These are phyloP conservation scores for Monilinia vaccinii-corymbosi DNA, from an alignment of 2,329 filamentous ascomycete genomes.

Conservation along the genomic window DNA sequence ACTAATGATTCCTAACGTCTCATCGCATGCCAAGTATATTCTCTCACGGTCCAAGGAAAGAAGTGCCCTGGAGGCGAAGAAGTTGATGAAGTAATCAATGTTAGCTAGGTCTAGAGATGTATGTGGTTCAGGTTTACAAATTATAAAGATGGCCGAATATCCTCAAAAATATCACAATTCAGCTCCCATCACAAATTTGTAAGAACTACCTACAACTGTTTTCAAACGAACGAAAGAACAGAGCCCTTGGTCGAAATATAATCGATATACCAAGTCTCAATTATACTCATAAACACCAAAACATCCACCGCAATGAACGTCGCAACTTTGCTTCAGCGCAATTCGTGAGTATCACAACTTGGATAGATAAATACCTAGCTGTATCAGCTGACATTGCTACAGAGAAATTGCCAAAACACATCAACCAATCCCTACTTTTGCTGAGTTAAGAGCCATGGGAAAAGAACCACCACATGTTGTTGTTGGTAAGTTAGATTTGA, in stretches of 20 bases:
- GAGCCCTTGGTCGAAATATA: not conserved
- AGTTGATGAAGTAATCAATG: not conserved
- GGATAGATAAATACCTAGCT: not conserved
- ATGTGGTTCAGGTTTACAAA: not conserved
- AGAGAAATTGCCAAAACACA: constrained; percentile 6
- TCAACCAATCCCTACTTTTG: constrained; percentile 9
- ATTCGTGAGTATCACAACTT: not conserved
- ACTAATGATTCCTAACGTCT: not conserved
- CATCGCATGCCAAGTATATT: not conserved
- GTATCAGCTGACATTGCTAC: too few species aligned
- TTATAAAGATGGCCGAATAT: not conserved
- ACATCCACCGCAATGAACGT: not conserved
- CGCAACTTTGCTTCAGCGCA: not conserved
- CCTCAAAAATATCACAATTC: not conserved
- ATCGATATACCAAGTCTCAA: not conserved
- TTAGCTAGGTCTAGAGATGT: not conserved
- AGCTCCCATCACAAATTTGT: not conserved
- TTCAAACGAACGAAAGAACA: not conserved
- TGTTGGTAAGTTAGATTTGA: constrained; percentile 1
- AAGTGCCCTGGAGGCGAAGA: not conserved
- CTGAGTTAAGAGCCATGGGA: constrained; percentile 3
- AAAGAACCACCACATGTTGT: not conserved
- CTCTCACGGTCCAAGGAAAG: not conserved
- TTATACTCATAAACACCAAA: not conserved
- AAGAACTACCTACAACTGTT: not conserved